phyloP scores from a whole-genome alignment of 2,329 filamentous ascomycete species.

The Colletotrichum orchidophilum region DNA sequence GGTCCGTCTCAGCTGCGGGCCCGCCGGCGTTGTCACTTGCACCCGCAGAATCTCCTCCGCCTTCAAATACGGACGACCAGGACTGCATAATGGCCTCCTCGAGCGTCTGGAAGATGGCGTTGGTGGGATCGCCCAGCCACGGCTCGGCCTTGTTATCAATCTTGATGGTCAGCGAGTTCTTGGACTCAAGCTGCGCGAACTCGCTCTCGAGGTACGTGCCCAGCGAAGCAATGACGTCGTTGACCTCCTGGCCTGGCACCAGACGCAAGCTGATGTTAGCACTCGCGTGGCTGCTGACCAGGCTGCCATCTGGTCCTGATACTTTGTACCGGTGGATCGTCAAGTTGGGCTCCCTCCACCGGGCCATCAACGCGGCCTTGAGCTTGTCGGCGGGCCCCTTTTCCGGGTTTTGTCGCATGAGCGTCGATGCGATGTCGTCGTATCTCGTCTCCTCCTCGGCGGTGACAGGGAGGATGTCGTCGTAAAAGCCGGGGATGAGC shows the following conservation, averaged over 20 bases:
- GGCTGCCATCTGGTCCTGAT: slow-evolving; percentile 88
- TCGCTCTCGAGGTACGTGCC: slow-evolving; percentile 73
- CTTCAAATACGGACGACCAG: slow-evolving; percentile 72
- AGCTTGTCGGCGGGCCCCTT: slow-evolving; percentile 71
- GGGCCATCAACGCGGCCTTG: slow-evolving; percentile 86
- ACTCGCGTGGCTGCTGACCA: slow-evolving; percentile 90
- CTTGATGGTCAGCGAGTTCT: slow-evolving; percentile 81
- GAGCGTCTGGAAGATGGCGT: slow-evolving; percentile 89
- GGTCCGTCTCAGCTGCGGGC: slow-evolving; percentile 12
- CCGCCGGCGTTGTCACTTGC: slow-evolving; percentile 19
- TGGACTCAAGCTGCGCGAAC: slow-evolving; percentile 79
- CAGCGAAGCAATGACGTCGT: slow-evolving; percentile 76
- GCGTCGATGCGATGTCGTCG: slow-evolving; percentile 81
- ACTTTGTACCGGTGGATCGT: slow-evolving; percentile 95
- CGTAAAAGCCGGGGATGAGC: slow-evolving; percentile 88
- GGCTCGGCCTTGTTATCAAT: slow-evolving; percentile 96
- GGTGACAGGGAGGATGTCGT: slow-evolving; percentile 80
- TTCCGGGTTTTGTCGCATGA: slow-evolving; percentile 76
- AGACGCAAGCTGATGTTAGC: slow-evolving; percentile 90
- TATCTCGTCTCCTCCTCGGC: slow-evolving; percentile 82
- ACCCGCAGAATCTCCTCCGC: slow-evolving; percentile 33
- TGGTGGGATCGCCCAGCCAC: slow-evolving; percentile 92
- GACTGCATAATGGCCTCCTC: slow-evolving; percentile 85
- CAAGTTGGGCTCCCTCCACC: slow-evolving; percentile 94
- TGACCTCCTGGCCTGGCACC: slow-evolving; percentile 91